Evolutionary conservation across 352 stramenopile species (phyloP).

Genomic region (Thalassiosira livingstoniorum): DNA sequence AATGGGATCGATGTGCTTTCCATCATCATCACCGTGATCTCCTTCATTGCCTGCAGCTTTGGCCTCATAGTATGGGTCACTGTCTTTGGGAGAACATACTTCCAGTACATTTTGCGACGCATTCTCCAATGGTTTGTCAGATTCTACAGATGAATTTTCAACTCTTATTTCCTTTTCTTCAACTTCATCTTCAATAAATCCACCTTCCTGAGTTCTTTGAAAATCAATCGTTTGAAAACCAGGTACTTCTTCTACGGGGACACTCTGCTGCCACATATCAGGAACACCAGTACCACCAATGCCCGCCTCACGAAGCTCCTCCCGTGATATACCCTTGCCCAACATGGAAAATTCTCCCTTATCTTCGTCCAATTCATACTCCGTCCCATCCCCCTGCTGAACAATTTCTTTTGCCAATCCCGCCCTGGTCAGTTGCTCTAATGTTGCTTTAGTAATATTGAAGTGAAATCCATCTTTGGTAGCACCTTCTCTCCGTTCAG

Average conservation of each 20-base stretch:
- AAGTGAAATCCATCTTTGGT: slow-evolving; percentile 41
- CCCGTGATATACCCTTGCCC: slow-evolving; percentile 47
- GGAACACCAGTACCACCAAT: slow-evolving; percentile 25
- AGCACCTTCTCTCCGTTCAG: background rate
- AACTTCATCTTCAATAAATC: slow-evolving; percentile 44
- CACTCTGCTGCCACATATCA: slow-evolving; percentile 30
- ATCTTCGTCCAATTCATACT: slow-evolving; percentile 68
- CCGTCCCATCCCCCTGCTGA: slow-evolving; percentile 73
- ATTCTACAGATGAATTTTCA: slow-evolving; percentile 12
- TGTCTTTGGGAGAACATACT: background rate
- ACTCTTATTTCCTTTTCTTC: slow-evolving; percentile 44
- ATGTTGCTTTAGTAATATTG: slow-evolving; percentile 70
- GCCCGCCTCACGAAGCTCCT: slow-evolving; percentile 57
- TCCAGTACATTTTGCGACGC: slow-evolving; percentile 18
- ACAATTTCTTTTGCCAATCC: slow-evolving; percentile 78
- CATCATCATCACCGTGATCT: background rate
- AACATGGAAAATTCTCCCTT: slow-evolving; percentile 59
- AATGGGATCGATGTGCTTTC: slow-evolving; percentile 68
- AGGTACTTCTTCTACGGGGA: slow-evolving; percentile 41
- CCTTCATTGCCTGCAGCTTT: slow-evolving; percentile 1
- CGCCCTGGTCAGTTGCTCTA: slow-evolving; percentile 72
- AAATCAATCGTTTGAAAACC: slow-evolving; percentile 30
- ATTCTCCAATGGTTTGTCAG: slow-evolving; percentile 12
- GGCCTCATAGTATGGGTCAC: too few relatives aligned
- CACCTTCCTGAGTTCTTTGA: background rate